Conservation (phyloP, 2,329 filamentous ascomycete species). For the Sporothrix humicola region DNA sequence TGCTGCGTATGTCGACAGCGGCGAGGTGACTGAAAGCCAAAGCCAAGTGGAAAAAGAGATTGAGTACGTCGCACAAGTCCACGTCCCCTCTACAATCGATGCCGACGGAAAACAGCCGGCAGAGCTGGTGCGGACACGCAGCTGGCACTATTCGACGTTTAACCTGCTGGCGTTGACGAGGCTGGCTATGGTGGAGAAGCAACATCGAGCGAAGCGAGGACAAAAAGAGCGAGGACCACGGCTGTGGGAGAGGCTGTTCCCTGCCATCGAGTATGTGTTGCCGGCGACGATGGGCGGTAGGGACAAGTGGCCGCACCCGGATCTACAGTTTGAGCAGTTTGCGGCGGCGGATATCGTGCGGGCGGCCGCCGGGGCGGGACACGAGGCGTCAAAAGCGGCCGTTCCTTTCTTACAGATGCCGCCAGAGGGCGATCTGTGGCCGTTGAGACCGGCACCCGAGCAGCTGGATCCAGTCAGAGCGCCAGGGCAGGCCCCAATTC, state of each 20-base stretch:
- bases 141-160: constrained; percentile 43
- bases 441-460: constrained; percentile 41
- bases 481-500: background rate
- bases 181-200: constrained; percentile 37
- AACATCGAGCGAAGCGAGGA: constrained; percentile 38
- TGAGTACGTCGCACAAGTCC: background rate
- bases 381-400: constrained; percentile 35
- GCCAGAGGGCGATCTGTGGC: constrained; percentile 41
- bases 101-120: constrained; percentile 40
- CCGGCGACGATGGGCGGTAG: constrained; percentile 40
- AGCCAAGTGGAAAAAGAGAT: constrained; percentile 32
- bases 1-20: constrained; percentile 40
- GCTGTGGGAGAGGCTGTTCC: constrained; percentile 32
- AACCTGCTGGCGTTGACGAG: constrained; percentile 39
- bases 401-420: constrained; percentile 36
- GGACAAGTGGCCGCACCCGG: constrained; percentile 38
- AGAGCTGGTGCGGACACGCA: constrained; percentile 41
- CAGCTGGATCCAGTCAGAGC: constrained; percentile 40
- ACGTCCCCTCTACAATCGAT: constrained; percentile 39
- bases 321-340: constrained; percentile 39
- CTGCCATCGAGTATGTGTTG: constrained; percentile 40
- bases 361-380: constrained; percentile 40
- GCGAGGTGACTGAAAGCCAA: constrained; percentile 26
- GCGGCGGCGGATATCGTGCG: constrained; percentile 41
- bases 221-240: background rate